Base-by-base conservation (phyloP, 169 alveolate species). In the Plasmodium falciparum region DNA sequence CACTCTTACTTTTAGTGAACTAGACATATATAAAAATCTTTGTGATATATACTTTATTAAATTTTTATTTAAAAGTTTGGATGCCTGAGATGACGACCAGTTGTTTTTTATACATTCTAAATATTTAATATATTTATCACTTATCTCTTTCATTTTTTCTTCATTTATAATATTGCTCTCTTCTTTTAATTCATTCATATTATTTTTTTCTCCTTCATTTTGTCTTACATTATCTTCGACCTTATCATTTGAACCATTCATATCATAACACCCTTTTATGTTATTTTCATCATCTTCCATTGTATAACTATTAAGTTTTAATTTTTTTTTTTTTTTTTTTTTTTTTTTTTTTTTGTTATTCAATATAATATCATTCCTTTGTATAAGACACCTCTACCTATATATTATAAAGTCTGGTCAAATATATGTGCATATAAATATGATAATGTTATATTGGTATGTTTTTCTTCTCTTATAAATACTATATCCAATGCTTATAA, bases 1-100 rank as follows among this genome's bases (percentile, higher is more conserved):
- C 12, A 95, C 95, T 39, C 97, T 67, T 67, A 95, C 97, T 54
- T 95, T 95, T 43, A 95, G 73, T 0, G 97, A 95, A 39, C 96
- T 93, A 66, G 96, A 93, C 75, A 93, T 92, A 71, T 89, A 89
- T 73, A 92, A 90, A 88, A 95, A 95, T 17, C 97, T 83, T 59
- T 94, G 95, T 22, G 93, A 93, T 39, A 95, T 93, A 85, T 95
- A 93, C 24, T 78, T 88, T 29, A 95, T 92, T 70, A 95, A 89
- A 43, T 90, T 95, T 50, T 90, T 88, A 75, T 93, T 93, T 29
- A 95, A 90, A 76, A 95, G 88, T 65, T 93, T 88, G 2, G 97
- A 93, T n/a, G 97, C 97, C 52, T 95, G 96, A 39, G 96, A 95
- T 61, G 96, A 93, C 33, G 96, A 93, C 97, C 97, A 95, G 56